phyloP scores from a whole-genome alignment of 176 grass and related monocot genomes.

The barley (Hordeum vulgare) region DNA sequence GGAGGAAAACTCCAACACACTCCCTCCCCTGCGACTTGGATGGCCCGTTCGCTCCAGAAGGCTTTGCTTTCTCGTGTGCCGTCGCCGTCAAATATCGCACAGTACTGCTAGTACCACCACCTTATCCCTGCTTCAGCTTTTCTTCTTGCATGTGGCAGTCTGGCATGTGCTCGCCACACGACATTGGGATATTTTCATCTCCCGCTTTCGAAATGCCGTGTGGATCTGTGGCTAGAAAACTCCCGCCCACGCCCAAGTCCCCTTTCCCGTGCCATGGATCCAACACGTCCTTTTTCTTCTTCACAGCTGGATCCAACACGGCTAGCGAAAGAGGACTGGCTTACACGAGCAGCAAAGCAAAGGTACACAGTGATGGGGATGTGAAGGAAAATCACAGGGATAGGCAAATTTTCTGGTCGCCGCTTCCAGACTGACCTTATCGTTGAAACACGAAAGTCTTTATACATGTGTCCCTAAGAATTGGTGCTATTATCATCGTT shows the following conservation, averaged over 20 bases:
- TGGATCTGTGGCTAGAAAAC: neutral
- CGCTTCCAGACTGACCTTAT: too few relatives aligned
- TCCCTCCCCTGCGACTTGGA: neutral
- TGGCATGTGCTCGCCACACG: neutral
- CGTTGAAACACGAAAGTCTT: too few relatives aligned
- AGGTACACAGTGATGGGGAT: too few relatives aligned
- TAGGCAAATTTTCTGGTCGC: too few relatives aligned
- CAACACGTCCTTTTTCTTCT: too few relatives aligned
- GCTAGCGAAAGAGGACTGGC: too few relatives aligned
- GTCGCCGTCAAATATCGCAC: neutral
- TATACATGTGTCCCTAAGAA: too few relatives aligned
- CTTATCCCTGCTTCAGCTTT: neutral
- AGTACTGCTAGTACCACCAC: neutral
- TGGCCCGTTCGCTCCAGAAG: neutral
- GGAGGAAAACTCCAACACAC: neutral
- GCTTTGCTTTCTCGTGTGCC: neutral
- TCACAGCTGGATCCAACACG: too few relatives aligned
- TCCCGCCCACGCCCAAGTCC: neutral
- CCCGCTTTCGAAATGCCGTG: neutral
- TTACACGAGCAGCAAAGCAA: too few relatives aligned
- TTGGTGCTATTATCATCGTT: too few relatives aligned
- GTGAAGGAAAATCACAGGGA: too few relatives aligned
- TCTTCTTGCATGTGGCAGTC: neutral
- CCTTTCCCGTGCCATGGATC: neutral
- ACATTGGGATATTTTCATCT: neutral